Conservation (phyloP, 2,329 filamentous ascomycete species). For the Colletotrichum aenigma region DNA sequence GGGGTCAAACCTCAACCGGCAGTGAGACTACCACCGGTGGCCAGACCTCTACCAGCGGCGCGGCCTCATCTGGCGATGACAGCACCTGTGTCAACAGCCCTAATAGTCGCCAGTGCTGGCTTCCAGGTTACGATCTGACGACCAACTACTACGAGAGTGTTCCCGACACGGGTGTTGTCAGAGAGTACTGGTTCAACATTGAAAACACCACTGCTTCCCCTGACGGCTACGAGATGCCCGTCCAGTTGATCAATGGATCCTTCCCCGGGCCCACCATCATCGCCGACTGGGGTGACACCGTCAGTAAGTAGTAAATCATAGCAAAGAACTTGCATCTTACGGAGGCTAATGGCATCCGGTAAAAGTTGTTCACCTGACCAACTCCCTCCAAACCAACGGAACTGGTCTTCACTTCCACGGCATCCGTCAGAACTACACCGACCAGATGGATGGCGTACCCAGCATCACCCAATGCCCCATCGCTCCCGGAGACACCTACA, state of each 20-base stretch:
- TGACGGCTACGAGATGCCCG: neutral
- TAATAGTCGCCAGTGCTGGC: neutral
- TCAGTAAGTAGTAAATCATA: neutral
- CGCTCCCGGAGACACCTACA: slow-evolving; percentile 53
- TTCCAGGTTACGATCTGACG: neutral
- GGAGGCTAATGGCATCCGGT: neutral
- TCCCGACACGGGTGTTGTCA: neutral
- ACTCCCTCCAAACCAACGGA: slow-evolving; percentile 55
- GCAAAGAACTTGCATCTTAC: neutral
- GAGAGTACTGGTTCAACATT: neutral
- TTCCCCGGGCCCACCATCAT: neutral
- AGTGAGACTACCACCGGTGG: neutral
- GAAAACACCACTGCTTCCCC: neutral
- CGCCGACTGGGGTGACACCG: neutral
- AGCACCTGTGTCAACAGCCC: neutral
- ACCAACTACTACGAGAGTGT: neutral
- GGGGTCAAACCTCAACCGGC: neutral
- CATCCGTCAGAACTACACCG: slow-evolving; percentile 59
- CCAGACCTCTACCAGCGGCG: neutral
- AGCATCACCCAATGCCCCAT: slow-evolving; percentile 54
- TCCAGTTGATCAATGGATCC: neutral
- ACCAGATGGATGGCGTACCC: slow-evolving; percentile 61
- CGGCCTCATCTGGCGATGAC: neutral
- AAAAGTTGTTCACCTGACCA: slow-evolving; percentile 53
- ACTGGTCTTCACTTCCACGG: slow-evolving; percentile 70